Base-by-base conservation (phyloP, 345 rosid species). In the Physaria fendleri region DNA sequence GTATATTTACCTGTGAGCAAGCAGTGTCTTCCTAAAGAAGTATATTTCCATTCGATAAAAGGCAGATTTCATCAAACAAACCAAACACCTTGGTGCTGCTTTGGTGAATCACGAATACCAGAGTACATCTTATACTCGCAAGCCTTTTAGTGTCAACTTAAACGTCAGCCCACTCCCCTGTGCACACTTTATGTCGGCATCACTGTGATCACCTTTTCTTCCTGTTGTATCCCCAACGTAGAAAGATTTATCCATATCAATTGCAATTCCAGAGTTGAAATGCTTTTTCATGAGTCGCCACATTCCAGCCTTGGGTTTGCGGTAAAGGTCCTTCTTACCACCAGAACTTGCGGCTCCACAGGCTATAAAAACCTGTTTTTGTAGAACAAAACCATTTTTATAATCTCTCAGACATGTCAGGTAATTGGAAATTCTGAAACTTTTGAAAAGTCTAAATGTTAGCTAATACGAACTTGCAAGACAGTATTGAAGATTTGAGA, bases 151-250 rank as follows among this genome's bases (percentile, higher is more conserved):
- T n/a, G n/a, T n/a, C n/a, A n/a, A n/a, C n/a, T n/a, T n/a, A 77
- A 90, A 87, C 78, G 78, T 82, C 72, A 90, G 61, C 32, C 95
- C 90, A 40, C 75, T 62, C 13, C 81, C 85, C 97, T 83, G 68
- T 10, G 99, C 97, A 78, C 89, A 93, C 71, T 84, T 77, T 32
- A 74, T 62, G 74, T 89, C 99, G 61, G 97, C 89, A 47, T 93
- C 91, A 56, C 97, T 85, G 66, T 86, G 95, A 73, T 93, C 97
- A 3, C 59, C 53, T 25, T 50, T 62, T 69, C 99, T 86, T 56
- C 99, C 99, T 2, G 95, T 94, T 46, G 99, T 95, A 72, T 93
- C 98, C 9, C 98, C 98, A 38, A 92, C 98, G 59, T 86, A 93
- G 68, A 89, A 93, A 3, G 97, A 89, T 73, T 82, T 80, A 53